Evolutionary conservation across 2,329 filamentous ascomycete genomes (phyloP).

Genomic region (Colletotrichum lini): DNA sequence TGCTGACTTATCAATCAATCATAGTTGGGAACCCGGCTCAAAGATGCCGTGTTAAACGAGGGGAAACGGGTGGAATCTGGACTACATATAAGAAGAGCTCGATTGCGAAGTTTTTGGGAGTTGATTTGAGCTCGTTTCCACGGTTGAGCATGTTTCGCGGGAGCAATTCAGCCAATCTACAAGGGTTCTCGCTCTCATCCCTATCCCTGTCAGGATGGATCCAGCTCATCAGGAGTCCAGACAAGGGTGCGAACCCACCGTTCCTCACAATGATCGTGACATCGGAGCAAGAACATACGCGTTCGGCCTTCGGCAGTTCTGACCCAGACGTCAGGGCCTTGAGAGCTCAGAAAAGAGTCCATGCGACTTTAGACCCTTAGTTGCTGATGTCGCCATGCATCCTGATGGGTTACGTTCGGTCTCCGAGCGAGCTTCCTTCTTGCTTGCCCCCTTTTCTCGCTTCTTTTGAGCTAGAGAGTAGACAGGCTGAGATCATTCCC

Average conservation of each 20-base stretch:
- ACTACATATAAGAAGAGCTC: constrained; percentile 9
- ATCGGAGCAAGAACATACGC: constrained; percentile 1
- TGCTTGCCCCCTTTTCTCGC: not conserved
- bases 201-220: constrained; percentile 24
- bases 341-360: not conserved
- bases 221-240: constrained; percentile 9
- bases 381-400: constrained; percentile 11
- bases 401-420: constrained; percentile 7
- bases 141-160: constrained; percentile 27
- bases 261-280: constrained; percentile 1
- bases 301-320: constrained; percentile 21
- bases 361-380: not conserved
- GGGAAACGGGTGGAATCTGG: not conserved
- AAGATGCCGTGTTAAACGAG: constrained; percentile 10
- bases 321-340: not conserved
- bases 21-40: not conserved
- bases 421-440: constrained; percentile 15
- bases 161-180: constrained; percentile 16
- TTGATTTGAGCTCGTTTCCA: constrained; percentile 32
- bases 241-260: constrained; percentile 12
- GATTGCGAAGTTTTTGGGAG: constrained; percentile 13
- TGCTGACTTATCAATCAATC: not conserved
- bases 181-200: constrained; percentile 28
- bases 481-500: not conserved
- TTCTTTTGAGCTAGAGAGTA: constrained; percentile 2